Percentiles rank a stretch among this genome's conserved stretches.
phyloP scores from a whole-genome alignment of 2,329 filamentous ascomycete species.

The Emmonsia crescens region DNA sequence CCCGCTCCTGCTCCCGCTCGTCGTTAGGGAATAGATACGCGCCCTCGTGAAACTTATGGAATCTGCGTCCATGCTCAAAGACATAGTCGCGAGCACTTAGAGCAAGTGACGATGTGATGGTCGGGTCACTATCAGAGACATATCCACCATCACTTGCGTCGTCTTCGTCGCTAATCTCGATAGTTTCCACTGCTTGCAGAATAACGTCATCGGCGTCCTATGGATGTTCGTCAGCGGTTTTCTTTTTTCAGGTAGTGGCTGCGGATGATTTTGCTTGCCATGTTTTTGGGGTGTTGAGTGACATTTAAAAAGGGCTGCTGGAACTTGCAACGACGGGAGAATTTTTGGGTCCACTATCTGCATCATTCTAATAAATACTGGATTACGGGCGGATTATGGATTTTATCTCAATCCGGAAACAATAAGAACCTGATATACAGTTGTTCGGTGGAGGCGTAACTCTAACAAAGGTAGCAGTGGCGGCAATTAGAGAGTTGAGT shows the following conservation, averaged over 20 bases:
- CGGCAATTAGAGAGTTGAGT: not conserved
- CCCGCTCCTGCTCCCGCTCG: slow-evolving; percentile 2
- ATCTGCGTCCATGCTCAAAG: not conserved
- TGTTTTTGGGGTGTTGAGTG: not conserved
- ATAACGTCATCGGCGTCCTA: not conserved
- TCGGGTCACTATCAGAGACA: not conserved
- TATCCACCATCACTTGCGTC: not conserved
- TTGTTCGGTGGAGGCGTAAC: not conserved
- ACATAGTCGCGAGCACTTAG: not conserved
- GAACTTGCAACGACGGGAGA: not conserved
- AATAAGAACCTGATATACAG: too few species aligned
- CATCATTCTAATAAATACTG: not conserved
- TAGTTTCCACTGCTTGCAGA: not conserved
- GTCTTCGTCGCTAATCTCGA: not conserved
- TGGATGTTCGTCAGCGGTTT: not conserved
- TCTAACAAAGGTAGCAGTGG: not conserved
- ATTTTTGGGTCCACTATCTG: not conserved
- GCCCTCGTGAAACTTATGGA: not conserved
- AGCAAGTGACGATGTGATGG: not conserved
- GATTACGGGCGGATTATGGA: not conserved
- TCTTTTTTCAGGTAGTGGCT: not conserved
- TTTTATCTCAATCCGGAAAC: not conserved
- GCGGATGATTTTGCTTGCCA: not conserved
- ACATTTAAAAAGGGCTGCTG: not conserved
- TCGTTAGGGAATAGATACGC: slow-evolving; percentile 1